Evolutionary conservation across 371 early-diverging fungal genomes (phyloP).

Genomic region (Apophysomyces variabilis): DNA sequence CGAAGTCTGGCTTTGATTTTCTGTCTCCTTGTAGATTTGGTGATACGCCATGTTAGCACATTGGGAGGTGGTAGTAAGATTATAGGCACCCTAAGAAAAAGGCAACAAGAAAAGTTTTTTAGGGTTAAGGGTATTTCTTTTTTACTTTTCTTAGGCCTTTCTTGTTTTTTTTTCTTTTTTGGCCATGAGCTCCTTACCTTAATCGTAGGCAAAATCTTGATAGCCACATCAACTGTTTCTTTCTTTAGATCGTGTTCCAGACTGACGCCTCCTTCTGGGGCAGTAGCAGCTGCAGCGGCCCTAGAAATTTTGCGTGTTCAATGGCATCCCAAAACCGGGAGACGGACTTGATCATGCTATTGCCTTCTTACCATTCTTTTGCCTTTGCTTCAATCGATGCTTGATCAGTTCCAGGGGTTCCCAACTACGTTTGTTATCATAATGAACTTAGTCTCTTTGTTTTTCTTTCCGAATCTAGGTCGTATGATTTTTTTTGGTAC

Average conservation of each 20-base stretch:
- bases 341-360: background rate
- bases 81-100: constrained; percentile 10
- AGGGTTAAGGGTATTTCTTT: too few relatives aligned
- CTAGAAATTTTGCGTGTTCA: background rate
- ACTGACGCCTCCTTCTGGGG: constrained; percentile 40
- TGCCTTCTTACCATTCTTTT: constrained; percentile 21
- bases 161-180: too few relatives aligned
- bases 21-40: constrained; percentile 22
- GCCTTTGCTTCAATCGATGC: constrained; percentile 30
- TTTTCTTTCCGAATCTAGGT: background rate
- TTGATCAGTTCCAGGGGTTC: constrained; percentile 15
- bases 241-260: constrained; percentile 49
- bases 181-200: constrained; percentile 4
- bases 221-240: constrained; percentile 48
- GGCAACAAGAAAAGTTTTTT: background rate
- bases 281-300: constrained; percentile 33
- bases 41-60: constrained; percentile 24
- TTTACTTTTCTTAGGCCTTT: too few relatives aligned
- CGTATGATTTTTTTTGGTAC: background rate
- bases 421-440: constrained; percentile 8
- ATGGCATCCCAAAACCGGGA: background rate
- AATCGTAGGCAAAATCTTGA: constrained; percentile 43
- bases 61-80: constrained; percentile 19
- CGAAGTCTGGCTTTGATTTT: background rate
- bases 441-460: background rate